Base-by-base conservation (phyloP, 1,284 basidiomycete species). In the Irpex sp. region DNA sequence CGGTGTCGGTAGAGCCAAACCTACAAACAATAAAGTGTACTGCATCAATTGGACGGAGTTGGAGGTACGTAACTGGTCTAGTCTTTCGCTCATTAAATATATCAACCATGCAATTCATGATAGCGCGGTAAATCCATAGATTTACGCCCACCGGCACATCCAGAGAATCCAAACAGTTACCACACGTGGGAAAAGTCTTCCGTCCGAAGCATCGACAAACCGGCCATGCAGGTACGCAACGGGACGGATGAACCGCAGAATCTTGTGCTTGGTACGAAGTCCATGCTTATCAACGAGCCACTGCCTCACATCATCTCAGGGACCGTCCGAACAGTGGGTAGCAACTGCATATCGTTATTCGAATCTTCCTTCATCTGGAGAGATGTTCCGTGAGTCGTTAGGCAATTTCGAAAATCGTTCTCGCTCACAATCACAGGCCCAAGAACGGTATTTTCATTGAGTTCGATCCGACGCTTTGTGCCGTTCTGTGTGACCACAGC, bases 341-440 rank as follows among this genome's bases (percentile, higher is more conserved):
- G n/a, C 13, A n/a, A 61, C 43, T 9, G 7, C 13, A 62, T 58
- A 39, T 13, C 36, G 35, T 49, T 62, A 49, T 62, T 59, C 39
- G 61, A 55, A 46, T 50, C 57, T 4, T 59, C 49, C 36, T 62
- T 58, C 37, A 17, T 49, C n/a, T 62, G 61, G 56, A 58, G 51
- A 49, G 50, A 3, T 51, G 51, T 62, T 26, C 21, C 19, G 62
- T 63, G 46, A 37, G 62, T 21, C 11, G 53, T 21, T 17, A 15
- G 9, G n/a, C 17, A 11, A 55, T 17, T 11, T 17, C 33, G 31
- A 13, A 31, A 11, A 11, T 15, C 8, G 9, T 7, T 21, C 19
- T 15, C 9, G 33, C 33, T 31, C 21, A 55, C 13, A 11, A 35
- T 33, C 21, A 11, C 33, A 35, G 33, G 33, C 53, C 11, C 13